A percentile compares a stretch with the other conserved stretches of the same genome.
phyloP scores from a whole-genome alignment of 257 asterid genomes.

The Schizonepeta tenuifolia region DNA sequence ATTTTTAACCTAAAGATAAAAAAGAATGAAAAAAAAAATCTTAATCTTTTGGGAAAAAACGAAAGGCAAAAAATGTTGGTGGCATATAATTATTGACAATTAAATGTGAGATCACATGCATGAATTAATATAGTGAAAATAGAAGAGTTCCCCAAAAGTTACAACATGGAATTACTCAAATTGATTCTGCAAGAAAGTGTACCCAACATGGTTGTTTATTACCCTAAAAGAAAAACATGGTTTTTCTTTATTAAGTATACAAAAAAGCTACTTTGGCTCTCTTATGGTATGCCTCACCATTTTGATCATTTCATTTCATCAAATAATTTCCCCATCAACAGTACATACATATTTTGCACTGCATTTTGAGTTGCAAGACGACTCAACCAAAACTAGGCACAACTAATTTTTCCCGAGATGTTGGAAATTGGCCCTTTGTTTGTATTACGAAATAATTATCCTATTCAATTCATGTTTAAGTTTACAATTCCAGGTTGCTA shows the following conservation, averaged over 20 bases:
- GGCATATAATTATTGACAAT: neutral
- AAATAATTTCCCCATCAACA: conserved; percentile 4
- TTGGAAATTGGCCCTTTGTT: conserved; percentile 14
- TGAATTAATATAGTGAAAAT: neutral
- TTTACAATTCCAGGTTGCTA: neutral
- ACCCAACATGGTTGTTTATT: conserved; percentile 20
- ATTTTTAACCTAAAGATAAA: no score
- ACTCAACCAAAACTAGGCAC: neutral
- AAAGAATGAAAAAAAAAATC: no score
- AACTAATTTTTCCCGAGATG: neutral
- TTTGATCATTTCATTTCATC: conserved; percentile 20
- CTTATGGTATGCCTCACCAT: conserved; percentile 20
- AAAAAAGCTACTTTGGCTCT: conserved; percentile 12
- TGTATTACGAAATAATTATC: neutral
- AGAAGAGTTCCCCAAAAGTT: conserved; percentile 14
- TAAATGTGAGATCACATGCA: neutral
- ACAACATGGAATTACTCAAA: conserved; percentile 21
- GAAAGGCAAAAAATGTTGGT: neutral
- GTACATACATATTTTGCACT: conserved; percentile 2
- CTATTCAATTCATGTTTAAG: neutral
- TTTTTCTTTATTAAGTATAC: neutral
- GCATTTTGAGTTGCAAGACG: conserved; percentile 10
- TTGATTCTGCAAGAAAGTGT: conserved; percentile 5
- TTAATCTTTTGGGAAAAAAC: no score
- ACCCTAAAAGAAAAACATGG: no score